A percentile compares a stretch with the other conserved stretches of the same genome.
These are phyloP conservation scores for Capronia coronata DNA, from an alignment of 2,329 filamentous ascomycete genomes.

Conservation along the genomic window DNA sequence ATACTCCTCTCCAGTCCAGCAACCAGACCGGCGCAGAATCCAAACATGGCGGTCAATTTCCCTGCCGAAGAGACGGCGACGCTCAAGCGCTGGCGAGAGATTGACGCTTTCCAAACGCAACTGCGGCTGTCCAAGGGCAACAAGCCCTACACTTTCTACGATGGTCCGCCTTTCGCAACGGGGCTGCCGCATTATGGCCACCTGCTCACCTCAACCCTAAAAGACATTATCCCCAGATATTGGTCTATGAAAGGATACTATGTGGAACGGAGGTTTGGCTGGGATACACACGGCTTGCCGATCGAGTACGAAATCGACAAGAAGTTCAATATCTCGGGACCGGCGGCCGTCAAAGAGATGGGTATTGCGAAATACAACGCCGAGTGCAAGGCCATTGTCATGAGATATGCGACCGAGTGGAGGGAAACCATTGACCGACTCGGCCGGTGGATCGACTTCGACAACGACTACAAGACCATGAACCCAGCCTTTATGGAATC, in stretches of 20 bases:
- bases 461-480: slow-evolving; percentile 95
- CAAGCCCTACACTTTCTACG: slow-evolving; percentile 89
- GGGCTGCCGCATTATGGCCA: slow-evolving; percentile 60
- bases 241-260: slow-evolving; percentile 90
- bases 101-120: slow-evolving; percentile 83
- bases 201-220: slow-evolving; percentile 79
- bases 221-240: slow-evolving; percentile 85
- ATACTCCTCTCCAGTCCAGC: background rate
- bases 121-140: slow-evolving; percentile 77
- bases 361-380: slow-evolving; percentile 79
- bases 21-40: background rate
- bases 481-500: slow-evolving; percentile 83
- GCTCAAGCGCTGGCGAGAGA: slow-evolving; percentile 81
- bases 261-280: slow-evolving; percentile 80
- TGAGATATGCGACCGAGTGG: slow-evolving; percentile 79
- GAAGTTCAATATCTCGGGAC: slow-evolving; percentile 74
- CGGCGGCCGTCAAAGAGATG: slow-evolving; percentile 74
- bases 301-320: slow-evolving; percentile 94
- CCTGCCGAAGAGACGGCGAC: slow-evolving; percentile 82
- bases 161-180: slow-evolving; percentile 63
- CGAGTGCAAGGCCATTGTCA: slow-evolving; percentile 80
- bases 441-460: slow-evolving; percentile 87
- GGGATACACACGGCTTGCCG: slow-evolving; percentile 83
- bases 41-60: slow-evolving; percentile 78
- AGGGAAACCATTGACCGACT: slow-evolving; percentile 72